A percentile compares a stretch with the other conserved stretches of the same genome.
phyloP scores from a whole-genome alignment of 257 asterid species.

The Lycium ferocissimum region DNA sequence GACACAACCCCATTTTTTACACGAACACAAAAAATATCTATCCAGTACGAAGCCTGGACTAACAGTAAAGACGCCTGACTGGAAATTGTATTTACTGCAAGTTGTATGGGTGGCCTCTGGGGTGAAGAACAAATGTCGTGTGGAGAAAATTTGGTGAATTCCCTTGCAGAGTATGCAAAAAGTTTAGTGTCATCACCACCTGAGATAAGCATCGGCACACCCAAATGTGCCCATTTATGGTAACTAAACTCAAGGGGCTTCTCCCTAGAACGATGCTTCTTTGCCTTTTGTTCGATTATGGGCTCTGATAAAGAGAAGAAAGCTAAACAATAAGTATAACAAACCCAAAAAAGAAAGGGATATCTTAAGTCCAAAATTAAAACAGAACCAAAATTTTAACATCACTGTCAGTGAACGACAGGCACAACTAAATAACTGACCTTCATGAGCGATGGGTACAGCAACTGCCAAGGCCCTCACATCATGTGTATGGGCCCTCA shows the following conservation, averaged over 20 bases:
- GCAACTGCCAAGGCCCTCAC: constrained; percentile 89
- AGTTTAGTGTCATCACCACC: constrained; percentile 91
- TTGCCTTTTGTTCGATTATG: constrained; percentile 57
- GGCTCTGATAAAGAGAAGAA: constrained; percentile 49
- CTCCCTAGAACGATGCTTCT: constrained; percentile 56
- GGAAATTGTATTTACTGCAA: constrained; percentile 55
- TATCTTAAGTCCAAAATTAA: background rate
- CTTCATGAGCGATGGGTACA: constrained; percentile 88
- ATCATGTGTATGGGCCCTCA: constrained; percentile 93
- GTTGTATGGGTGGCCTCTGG: constrained; percentile 73
- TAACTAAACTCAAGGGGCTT: constrained; percentile 79
- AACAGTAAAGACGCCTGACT: constrained; percentile 64
- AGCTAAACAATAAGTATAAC: constrained; percentile 5
- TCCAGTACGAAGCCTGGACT: constrained; percentile 62
- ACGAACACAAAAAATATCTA: constrained; percentile 67
- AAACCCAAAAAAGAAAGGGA: background rate
- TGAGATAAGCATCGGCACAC: constrained; percentile 97
- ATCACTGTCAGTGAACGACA: background rate
- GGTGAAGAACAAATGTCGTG: constrained; percentile 94
- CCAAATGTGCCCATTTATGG: constrained; percentile 93
- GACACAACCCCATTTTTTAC: constrained; percentile 55
- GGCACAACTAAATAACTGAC: constrained; percentile 38
- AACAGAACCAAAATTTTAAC: background rate
- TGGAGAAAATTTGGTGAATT: constrained; percentile 79
- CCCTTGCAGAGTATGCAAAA: constrained; percentile 81